Percentiles rank a stretch among this genome's conserved stretches.
These are phyloP conservation scores for Trametes meyenii DNA, from an alignment of 768 basidiomycete species.

Conservation along the genomic window DNA sequence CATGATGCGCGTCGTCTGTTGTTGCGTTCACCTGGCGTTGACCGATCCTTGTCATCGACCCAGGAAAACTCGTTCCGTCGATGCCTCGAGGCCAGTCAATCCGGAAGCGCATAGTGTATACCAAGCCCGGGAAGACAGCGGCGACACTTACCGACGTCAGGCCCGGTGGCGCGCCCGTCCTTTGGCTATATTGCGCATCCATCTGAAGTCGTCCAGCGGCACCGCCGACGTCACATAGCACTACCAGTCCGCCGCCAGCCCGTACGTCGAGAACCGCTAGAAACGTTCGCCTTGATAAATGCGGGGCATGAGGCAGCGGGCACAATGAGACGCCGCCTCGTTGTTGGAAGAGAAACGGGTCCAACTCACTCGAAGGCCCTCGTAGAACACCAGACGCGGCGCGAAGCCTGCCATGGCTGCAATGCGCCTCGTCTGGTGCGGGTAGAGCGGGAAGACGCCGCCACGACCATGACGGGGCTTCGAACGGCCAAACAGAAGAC, in stretches of 20 bases:
- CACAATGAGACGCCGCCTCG: neutral
- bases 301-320: conserved; percentile 2
- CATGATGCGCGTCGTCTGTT: neutral
- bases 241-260: neutral
- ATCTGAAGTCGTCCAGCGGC: conserved; percentile 4
- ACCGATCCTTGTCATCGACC: neutral
- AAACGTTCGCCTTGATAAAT: conserved; percentile 1
- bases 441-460: no score
- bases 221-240: conserved; percentile 11
- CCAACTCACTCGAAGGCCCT: neutral
- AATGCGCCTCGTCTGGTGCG: neutral
- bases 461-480: no score
- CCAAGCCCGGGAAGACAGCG: neutral
- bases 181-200: conserved; percentile 18
- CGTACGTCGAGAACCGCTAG: neutral
- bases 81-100: conserved; percentile 1
- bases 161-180: conserved; percentile 11
- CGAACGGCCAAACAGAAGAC: no score
- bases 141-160: conserved; percentile 13
- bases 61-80: neutral
- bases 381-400: neutral
- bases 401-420: neutral
- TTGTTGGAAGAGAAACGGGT: neutral
- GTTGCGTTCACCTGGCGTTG: neutral
- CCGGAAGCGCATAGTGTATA: neutral